Base-by-base conservation (phyloP, 73 alveolate species). In the Symbiodinium natans region DNA sequence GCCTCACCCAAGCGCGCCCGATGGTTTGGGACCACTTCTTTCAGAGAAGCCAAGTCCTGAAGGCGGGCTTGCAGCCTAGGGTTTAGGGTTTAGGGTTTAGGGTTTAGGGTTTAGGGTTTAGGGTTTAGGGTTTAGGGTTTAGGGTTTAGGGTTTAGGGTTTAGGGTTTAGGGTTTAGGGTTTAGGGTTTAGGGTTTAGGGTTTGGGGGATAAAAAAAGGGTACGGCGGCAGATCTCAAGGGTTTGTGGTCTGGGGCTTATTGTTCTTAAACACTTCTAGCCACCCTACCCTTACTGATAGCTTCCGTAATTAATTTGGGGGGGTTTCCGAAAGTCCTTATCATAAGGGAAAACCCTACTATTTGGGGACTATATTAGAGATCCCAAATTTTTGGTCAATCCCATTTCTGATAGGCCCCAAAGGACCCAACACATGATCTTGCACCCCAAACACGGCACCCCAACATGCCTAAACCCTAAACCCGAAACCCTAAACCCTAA, bases 1-100 rank as follows among this genome's bases (percentile, higher is more conserved):
- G 36, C 80, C 80, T 63, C 80, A 29, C 80, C 80, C 80, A 63
- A 11, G 36, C 80, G 80, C 13, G 80, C 80, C 11, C 80, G 80
- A 29, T 63, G 80, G 80, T 63, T 63, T 63, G 80, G 80, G 36
- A 63, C 33, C 80, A 63, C 80, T n/a, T 63, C 80, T 36, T 63
- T 63, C 80, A 63, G 13, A 31, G 80, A 63, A 25, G 80, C 33
- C 80, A 63, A 31, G 27, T 63, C 80, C 80, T 63, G 31, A 6
- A 46, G 21, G 13, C 59, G 13, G 40, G 80, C 19, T 63, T 56
- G 15, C 1, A 27, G 27, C 33, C 33, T 56, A 63, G 77, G 15
- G 36, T 59, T 59, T 59, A 59, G 77, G 77, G 77, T 63, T 27
- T 27, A 63, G 77, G 77, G 68, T 27, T 63, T 0, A 19, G 77